Evolutionary conservation across 768 basidiomycete genomes (phyloP), one percentile per base, ranked within the genome.

Genomic region (Kwoniella sp.): DNA sequence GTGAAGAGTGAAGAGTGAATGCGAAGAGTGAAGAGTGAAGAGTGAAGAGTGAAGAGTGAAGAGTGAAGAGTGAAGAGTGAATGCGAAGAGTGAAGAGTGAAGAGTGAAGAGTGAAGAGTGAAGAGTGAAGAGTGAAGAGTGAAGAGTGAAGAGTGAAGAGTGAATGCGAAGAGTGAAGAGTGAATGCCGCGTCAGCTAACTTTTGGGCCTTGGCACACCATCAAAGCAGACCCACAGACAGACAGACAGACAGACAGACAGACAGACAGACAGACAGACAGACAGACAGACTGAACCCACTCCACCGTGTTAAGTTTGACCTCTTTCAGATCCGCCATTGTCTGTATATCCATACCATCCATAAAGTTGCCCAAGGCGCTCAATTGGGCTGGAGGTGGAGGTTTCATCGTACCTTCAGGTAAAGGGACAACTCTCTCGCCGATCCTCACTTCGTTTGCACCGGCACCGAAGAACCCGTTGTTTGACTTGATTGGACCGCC

Each of bases 261-360:
- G 22, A n/a, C n/a, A n/a, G n/a, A n/a, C n/a, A n/a, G n/a, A n/a
- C n/a, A n/a, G n/a, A n/a, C n/a, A n/a, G n/a, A n/a, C n/a, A n/a
- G n/a, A n/a, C n/a, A n/a, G n/a, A n/a, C n/a, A 40, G n/a, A 30
- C 58, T 48, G n/a, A 3, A 67, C 70, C 61, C 57, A 72, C 71
- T 67, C 56, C 24, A 51, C 62, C 13, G 73, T 74, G n/a, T 33
- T 53, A 17, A 51, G 6, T 40, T 71, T 67, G 19, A 72, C 58
- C 3, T 55, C 60, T 10, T 29, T 49, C 12, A 61, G 17, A 13
- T 17, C 50, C 0, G 69, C 67, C 22, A 70, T 60, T 17, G 50
- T 48, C 22, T 27, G 46, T 5, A 65, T 62, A 9, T 22, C 44
- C 36, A 7, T 9, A 1, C 65, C 67, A 19, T 61, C 26, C n/a